phyloP scores from a whole-genome alignment of 441 rosid species.

The Metrosideros polymorpha region DNA sequence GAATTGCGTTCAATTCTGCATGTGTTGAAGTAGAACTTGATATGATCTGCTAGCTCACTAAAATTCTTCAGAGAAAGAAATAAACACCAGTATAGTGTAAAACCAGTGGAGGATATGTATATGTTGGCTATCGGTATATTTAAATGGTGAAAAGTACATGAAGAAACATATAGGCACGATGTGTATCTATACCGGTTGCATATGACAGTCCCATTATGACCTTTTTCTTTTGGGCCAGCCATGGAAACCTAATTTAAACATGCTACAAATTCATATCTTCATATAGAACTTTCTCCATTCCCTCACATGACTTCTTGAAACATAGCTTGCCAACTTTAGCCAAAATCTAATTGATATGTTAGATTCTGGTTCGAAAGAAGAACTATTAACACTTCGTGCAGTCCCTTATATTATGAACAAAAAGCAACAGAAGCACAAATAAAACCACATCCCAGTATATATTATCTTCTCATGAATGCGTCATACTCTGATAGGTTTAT shows the following conservation, averaged over 20 bases:
- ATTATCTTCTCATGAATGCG: not conserved
- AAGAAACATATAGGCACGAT: not conserved
- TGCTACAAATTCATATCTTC: not conserved
- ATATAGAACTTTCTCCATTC: not conserved
- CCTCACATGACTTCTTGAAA: not conserved
- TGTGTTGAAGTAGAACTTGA: not conserved
- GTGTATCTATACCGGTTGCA: not conserved
- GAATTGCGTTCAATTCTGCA: not conserved
- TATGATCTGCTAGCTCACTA: not conserved
- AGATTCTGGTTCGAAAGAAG: not conserved
- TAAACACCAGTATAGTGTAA: not conserved
- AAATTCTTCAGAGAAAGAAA: not conserved
- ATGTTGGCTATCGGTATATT: not conserved
- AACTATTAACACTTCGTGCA: not conserved
- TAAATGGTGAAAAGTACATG: not conserved
- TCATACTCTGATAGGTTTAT: not conserved
- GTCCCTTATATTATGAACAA: not conserved
- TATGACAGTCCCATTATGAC: not conserved
- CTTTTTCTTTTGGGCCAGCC: not conserved
- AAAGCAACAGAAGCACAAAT: not conserved
- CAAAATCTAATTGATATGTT: not conserved
- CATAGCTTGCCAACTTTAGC: not conserved
- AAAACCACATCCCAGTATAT: not conserved
- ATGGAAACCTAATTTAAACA: not conserved
- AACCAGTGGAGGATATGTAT: not conserved